Percentiles rank a stretch among this genome's conserved stretches.
Conservation (phyloP, 495 filamentous ascomycete genomes). For the Echria macrotheca region DNA sequence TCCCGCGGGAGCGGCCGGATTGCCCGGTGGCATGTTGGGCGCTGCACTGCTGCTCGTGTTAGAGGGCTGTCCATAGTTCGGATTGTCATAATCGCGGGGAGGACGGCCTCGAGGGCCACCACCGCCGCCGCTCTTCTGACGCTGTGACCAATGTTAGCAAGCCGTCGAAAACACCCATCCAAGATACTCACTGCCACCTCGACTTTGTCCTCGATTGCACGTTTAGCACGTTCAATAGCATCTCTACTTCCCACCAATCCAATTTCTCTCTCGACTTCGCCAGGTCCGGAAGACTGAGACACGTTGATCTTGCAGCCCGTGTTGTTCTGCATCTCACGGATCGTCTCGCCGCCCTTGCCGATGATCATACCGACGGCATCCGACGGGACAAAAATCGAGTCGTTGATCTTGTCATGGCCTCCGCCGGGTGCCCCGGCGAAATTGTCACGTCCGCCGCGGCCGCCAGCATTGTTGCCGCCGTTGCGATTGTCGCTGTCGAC, state of each 20-base stretch:
- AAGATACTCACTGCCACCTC: constrained; percentile 66
- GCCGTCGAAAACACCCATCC: no score
- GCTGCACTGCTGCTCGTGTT: constrained; percentile 23
- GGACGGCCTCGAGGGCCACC: constrained; percentile 37
- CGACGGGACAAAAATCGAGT: constrained; percentile 73
- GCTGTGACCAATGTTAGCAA: constrained; percentile 31
- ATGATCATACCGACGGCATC: constrained; percentile 91
- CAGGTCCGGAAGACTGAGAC: constrained; percentile 60
- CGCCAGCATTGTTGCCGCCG: constrained; percentile 22
- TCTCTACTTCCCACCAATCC: constrained; percentile 68
- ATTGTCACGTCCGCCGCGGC: constrained; percentile 31
- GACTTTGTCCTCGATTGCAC: constrained; percentile 81
- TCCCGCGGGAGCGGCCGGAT: constrained; percentile 11
- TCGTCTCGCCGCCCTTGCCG: constrained; percentile 80
- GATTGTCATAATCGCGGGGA: constrained; percentile 41
- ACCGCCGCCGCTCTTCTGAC: constrained; percentile 49
- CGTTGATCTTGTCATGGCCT: constrained; percentile 60
- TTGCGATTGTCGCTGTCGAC: constrained; percentile 77
- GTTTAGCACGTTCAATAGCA: constrained; percentile 66
- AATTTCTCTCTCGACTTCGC: constrained; percentile 72
- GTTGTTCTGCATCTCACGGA: constrained; percentile 76
- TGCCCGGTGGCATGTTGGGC: constrained; percentile 13
- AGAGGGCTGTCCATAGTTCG: constrained; percentile 31
- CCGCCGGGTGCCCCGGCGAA: constrained; percentile 34
- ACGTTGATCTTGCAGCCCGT: constrained; percentile 90